A percentile compares a stretch with the other conserved stretches of the same genome.
These are phyloP conservation scores for Ophiocordyceps robertsii DNA, from an alignment of 2,329 filamentous ascomycete genomes.

Conservation along the genomic window DNA sequence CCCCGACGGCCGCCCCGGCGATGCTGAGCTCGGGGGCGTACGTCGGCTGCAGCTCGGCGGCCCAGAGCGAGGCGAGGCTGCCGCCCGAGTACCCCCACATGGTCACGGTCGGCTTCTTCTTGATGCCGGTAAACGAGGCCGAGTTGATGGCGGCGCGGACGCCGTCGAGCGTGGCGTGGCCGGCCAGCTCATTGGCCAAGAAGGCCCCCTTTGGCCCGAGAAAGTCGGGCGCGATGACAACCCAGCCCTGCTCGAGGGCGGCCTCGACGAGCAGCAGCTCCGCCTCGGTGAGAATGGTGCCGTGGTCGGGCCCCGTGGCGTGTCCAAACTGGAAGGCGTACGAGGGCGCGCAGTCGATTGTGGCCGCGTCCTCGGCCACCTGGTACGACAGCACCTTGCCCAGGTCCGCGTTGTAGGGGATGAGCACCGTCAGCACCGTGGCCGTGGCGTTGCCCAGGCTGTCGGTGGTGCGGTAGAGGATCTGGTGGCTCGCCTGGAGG, in stretches of 20 bases:
- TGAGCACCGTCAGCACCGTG: slow-evolving; percentile 23
- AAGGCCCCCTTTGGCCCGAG: slow-evolving; percentile 30
- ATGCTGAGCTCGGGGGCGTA: slow-evolving; percentile 13
- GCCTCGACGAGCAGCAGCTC: slow-evolving; percentile 11
- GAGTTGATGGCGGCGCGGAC: slow-evolving; percentile 24
- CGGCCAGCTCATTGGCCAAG: slow-evolving; percentile 23
- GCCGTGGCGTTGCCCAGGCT: slow-evolving; percentile 18
- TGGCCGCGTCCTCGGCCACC: slow-evolving; percentile 24
- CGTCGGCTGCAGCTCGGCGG: slow-evolving; percentile 11
- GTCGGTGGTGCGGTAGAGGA: slow-evolving; percentile 26
- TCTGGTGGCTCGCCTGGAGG: slow-evolving; percentile 13
- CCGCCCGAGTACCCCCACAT: slow-evolving; percentile 27
- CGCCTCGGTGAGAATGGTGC: slow-evolving; percentile 14
- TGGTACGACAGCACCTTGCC: slow-evolving; percentile 26
- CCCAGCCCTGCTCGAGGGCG: slow-evolving; percentile 27
- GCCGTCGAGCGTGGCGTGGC: slow-evolving; percentile 28
- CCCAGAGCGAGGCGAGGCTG: slow-evolving; percentile 9
- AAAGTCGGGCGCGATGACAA: slow-evolving; percentile 33
- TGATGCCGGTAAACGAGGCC: slow-evolving; percentile 14
- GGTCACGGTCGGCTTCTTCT: slow-evolving; percentile 17
- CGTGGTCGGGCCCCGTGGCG: slow-evolving; percentile 12
- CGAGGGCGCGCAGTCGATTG: slow-evolving; percentile 19
- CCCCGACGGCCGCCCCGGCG: slow-evolving; percentile 12
- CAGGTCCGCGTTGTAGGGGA: slow-evolving; percentile 17
- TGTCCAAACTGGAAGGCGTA: slow-evolving; percentile 10